Evolutionary conservation across 805 yeast genomes (phyloP).

Genomic region (Ogataea paraovalis): DNA sequence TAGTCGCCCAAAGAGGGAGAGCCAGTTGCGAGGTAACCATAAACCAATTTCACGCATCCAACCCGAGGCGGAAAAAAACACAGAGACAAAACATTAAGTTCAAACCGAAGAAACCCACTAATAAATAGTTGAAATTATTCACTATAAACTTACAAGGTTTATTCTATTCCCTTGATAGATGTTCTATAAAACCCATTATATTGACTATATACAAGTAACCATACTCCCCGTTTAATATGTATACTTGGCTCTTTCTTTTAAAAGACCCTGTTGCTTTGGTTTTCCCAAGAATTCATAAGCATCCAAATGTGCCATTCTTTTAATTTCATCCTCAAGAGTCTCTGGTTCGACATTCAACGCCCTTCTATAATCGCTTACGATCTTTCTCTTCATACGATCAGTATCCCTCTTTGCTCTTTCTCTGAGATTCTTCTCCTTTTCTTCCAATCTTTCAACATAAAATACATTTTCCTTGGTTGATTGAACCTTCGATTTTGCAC

Average conservation of each 20-base stretch:
- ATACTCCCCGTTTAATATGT: conserved; percentile 6
- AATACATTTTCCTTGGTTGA: conserved; percentile 33
- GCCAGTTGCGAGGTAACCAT: too few species aligned
- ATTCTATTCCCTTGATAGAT: background rate
- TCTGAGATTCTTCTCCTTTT: conserved; percentile 30
- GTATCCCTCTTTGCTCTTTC: conserved; percentile 24
- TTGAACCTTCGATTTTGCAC: conserved; percentile 48
- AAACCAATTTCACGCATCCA: too few species aligned
- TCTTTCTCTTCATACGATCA: conserved; percentile 20
- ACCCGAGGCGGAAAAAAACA: background rate
- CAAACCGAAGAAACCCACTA: too few species aligned
- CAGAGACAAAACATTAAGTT: too few species aligned
- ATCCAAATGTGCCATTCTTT: conserved; percentile 25
- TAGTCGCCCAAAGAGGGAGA: background rate
- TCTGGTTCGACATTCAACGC: conserved; percentile 22
- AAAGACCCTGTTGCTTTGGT: conserved; percentile 25
- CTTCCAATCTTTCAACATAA: conserved; percentile 30
- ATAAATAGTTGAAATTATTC: background rate
- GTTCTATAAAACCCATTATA: background rate
- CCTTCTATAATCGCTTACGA: conserved; percentile 21
- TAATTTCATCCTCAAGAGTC: conserved; percentile 19
- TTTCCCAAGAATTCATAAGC: conserved; percentile 23
- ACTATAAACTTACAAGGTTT: too few species aligned
- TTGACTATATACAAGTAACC: background rate
- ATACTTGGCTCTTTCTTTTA: conserved; percentile 19